phyloP scores from a whole-genome alignment of 2,329 filamentous ascomycete genomes.

The Phialemonium atrogriseum region DNA sequence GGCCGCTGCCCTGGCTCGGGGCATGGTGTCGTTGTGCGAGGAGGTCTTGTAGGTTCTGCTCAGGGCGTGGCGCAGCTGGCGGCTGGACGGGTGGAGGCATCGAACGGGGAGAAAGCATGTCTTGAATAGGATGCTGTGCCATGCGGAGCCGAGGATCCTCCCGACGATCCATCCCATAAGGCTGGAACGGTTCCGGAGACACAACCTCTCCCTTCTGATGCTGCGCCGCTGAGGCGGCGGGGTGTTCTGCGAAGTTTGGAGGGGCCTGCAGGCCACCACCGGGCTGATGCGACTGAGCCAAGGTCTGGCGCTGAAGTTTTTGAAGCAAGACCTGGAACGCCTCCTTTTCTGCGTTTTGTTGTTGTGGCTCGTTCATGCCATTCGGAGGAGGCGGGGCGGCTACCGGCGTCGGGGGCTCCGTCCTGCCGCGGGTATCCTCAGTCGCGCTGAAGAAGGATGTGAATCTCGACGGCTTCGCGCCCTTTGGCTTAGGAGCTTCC shows the following conservation, averaged over 20 bases:
- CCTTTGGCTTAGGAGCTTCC: conserved; percentile 46
- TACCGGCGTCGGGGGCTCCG: conserved; percentile 38
- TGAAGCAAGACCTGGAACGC: conserved; percentile 31
- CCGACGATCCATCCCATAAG: conserved; percentile 35
- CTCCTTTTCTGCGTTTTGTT: conserved; percentile 64
- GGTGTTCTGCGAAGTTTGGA: conserved; percentile 2
- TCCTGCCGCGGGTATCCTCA: conserved; percentile 38
- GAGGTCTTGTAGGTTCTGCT: conserved; percentile 54
- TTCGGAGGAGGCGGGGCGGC: conserved; percentile 14
- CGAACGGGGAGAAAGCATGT: conserved; percentile 43
- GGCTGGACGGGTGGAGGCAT: conserved; percentile 33
- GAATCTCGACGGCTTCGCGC: conserved; percentile 71
- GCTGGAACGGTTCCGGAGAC: conserved; percentile 41
- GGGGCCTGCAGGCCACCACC: neutral
- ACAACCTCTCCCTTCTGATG: conserved; percentile 29
- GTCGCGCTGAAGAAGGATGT: conserved; percentile 65
- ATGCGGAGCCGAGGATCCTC: conserved; percentile 35
- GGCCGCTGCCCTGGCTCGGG: conserved; percentile 39
- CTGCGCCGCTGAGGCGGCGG: conserved; percentile 16
- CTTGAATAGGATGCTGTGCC: conserved; percentile 34
- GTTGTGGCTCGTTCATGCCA: conserved; percentile 13
- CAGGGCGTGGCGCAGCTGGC: conserved; percentile 38
- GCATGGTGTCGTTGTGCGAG: conserved; percentile 50
- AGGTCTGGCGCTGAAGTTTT: conserved; percentile 9
- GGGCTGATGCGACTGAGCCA: neutral